A percentile compares a stretch with the other conserved stretches of the same genome.
Evolutionary conservation across 495 filamentous ascomycete species (phyloP).

Genomic region (Penicillium nucicola): DNA sequence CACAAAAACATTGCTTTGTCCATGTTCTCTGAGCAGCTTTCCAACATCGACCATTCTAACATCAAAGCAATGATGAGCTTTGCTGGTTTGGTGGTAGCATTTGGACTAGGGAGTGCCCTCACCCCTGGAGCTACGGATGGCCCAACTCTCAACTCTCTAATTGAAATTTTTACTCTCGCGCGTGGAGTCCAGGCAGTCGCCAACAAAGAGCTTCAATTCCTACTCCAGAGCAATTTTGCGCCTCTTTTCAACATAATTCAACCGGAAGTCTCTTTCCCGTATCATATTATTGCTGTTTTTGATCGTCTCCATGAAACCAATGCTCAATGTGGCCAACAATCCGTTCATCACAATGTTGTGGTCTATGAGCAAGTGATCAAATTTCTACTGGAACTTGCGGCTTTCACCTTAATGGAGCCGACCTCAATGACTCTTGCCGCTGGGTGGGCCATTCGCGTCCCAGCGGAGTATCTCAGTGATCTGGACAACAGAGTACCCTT

Average conservation of each 20-base stretch:
- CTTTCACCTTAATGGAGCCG: slow-evolving; percentile 15
- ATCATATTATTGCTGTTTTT: slow-evolving; percentile 5
- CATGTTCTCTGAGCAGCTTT: slow-evolving; percentile 13
- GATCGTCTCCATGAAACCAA: slow-evolving; percentile 15
- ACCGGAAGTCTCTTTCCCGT: slow-evolving; percentile 4
- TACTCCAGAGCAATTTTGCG: slow-evolving; percentile 20
- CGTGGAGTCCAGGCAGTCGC: slow-evolving; percentile 22
- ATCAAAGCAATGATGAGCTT: slow-evolving; percentile 22
- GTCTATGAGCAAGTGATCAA: slow-evolving; percentile 10
- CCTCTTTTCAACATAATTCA: slow-evolving; percentile 14
- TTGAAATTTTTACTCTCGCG: slow-evolving; percentile 17
- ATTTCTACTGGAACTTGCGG: slow-evolving; percentile 6
- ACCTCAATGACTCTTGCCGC: slow-evolving; percentile 20
- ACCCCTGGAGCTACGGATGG: slow-evolving; percentile 7
- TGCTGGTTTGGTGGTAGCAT: slow-evolving; percentile 18
- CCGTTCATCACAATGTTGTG: not conserved
- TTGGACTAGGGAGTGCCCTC: slow-evolving; percentile 21
- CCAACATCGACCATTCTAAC: slow-evolving; percentile 12
- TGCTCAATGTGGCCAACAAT: not conserved
- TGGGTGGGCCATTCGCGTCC: slow-evolving; percentile 19
- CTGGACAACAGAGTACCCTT: slow-evolving; percentile 11
- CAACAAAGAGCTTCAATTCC: not conserved
- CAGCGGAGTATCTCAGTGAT: slow-evolving; percentile 12
- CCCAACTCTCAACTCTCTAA: slow-evolving; percentile 17
- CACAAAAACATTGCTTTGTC: slow-evolving; percentile 23